Base-by-base conservation (phyloP, 225 moss, liverwort and hornwort species). In the Marchantia polymorpha region DNA sequence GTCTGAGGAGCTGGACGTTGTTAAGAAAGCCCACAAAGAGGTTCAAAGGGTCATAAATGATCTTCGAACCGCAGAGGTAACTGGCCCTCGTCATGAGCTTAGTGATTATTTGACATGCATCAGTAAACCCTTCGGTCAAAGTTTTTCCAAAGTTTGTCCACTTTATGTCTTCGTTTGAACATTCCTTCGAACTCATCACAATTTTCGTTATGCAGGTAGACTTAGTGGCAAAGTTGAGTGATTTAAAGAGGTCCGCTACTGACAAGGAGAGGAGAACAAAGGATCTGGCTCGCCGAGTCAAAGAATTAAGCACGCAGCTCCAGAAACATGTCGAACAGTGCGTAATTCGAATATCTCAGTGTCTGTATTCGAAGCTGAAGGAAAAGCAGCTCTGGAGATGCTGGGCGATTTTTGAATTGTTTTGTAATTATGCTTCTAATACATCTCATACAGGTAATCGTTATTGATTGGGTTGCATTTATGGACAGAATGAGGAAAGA, bases 281-380 rank as follows among this genome's bases (percentile, higher is more conserved):
- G 82, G 89, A 93, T 46, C 82, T 94, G 49, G 78, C 78, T 60
- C 89, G 84, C 66, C 94, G 92, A 52, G 78, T 82, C 10, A 76
- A 84, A 77, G 88, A 81, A 20, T 69, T 78, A 7, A 71, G 31
- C 27, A 64, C 77, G 48, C 80, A 89, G 81, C 82, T 93, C 65
- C 88, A 83, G 78, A 88, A 92, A 72, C 97, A 99, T 72, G 85
- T 90, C 59, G 92, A 92, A 68, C 93, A 92, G 97, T 95, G 63
- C 78, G 97, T 93, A 15, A 0, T 39, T 29, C 9, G 6, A 52
- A 3, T 14, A 10, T 66, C 13, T 20, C 16, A 51, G 13, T 47
- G 0, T 65, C 66, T 29, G 10, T 55, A 10, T 68, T 29, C 47
- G 22, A 17, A 51, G 17, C 22, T 52, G 50, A 16, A 23, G 20